A percentile compares a stretch with the other conserved stretches of the same genome.
Conservation (phyloP, 2,329 filamentous ascomycete genomes). For the Diplodia scrobiculata region DNA sequence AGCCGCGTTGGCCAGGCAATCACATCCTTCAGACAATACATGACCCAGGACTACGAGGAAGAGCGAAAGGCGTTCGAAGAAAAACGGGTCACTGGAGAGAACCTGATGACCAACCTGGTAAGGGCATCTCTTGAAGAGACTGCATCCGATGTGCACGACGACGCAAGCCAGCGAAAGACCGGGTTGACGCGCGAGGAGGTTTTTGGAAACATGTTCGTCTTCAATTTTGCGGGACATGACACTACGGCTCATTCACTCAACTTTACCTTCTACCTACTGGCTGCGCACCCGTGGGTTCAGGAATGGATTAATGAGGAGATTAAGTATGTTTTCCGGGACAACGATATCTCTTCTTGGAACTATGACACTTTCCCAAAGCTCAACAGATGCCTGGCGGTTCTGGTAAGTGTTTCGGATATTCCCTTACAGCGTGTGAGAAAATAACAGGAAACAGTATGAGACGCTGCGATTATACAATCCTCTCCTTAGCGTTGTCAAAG, state of each 20-base stretch:
- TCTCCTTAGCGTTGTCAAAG: conserved; percentile 38
- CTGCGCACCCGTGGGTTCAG: conserved; percentile 50
- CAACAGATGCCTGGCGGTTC: conserved; percentile 46
- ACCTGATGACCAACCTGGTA: conserved; percentile 29
- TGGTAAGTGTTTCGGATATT: conserved; percentile 27
- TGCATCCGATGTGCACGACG: not conserved
- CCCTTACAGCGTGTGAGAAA: not conserved
- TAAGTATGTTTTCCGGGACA: conserved; percentile 28
- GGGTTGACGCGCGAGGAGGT: conserved; percentile 45
- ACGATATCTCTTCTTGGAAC: conserved; percentile 38
- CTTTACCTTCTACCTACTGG: conserved; percentile 50
- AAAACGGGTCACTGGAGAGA: not conserved
- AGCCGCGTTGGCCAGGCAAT: conserved; percentile 30
- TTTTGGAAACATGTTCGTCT: conserved; percentile 54
- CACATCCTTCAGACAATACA: conserved; percentile 30
- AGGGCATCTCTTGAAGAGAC: not conserved
- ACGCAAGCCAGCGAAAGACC: not conserved
- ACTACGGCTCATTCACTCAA: conserved; percentile 53
- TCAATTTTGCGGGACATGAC: conserved; percentile 57
- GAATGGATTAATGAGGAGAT: conserved; percentile 52
- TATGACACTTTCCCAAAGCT: conserved; percentile 48
- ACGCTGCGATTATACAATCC: conserved; percentile 49
- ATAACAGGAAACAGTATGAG: conserved; percentile 44
- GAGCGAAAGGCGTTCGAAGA: not conserved
- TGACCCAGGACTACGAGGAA: conserved; percentile 29